Evolutionary conservation across 208 protist genomes (phyloP).

Genomic region (Trypanosoma caninum): DNA sequence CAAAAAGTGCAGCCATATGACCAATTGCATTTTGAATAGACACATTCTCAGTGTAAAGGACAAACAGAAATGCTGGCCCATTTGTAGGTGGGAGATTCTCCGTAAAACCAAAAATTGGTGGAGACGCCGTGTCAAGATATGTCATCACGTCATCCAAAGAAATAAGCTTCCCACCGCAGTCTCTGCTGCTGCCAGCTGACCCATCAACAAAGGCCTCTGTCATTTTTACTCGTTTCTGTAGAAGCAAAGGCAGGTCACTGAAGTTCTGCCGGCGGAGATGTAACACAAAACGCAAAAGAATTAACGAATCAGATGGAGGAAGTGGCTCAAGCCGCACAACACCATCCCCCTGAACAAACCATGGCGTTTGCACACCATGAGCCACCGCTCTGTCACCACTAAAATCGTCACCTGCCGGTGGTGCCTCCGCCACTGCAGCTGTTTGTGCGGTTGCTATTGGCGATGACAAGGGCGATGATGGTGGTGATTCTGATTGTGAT

Average conservation of each 20-base stretch:
- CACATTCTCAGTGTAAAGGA: slow-evolving; percentile 78
- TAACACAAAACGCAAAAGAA: slow-evolving; percentile 56
- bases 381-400: slow-evolving; percentile 9
- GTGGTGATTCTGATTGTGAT: not conserved
- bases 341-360: slow-evolving; percentile 52
- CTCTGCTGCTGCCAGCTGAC: not conserved
- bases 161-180: slow-evolving; percentile 17
- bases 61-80: slow-evolving; percentile 74
- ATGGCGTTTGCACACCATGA: slow-evolving; percentile 32
- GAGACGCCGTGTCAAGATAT: slow-evolving; percentile 69
- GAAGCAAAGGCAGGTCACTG: slow-evolving; percentile 25
- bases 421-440: not conserved
- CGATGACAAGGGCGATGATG: not conserved
- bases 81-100: slow-evolving; percentile 31
- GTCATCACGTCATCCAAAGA: slow-evolving; percentile 45
- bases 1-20: slow-evolving; percentile 68
- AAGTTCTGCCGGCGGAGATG: slow-evolving; percentile 51
- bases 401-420: not conserved
- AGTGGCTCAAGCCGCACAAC: slow-evolving; percentile 50
- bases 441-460: not conserved
- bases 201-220: not conserved
- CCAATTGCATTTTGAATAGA: slow-evolving; percentile 74
- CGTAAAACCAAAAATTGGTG: slow-evolving; percentile 68
- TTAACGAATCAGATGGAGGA: slow-evolving; percentile 35
- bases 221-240: slow-evolving; percentile 18